Percentiles rank a stretch among this genome's conserved stretches.
phyloP scores from a whole-genome alignment of 352 stramenopile species.

The Halophytophthora polymorphica region DNA sequence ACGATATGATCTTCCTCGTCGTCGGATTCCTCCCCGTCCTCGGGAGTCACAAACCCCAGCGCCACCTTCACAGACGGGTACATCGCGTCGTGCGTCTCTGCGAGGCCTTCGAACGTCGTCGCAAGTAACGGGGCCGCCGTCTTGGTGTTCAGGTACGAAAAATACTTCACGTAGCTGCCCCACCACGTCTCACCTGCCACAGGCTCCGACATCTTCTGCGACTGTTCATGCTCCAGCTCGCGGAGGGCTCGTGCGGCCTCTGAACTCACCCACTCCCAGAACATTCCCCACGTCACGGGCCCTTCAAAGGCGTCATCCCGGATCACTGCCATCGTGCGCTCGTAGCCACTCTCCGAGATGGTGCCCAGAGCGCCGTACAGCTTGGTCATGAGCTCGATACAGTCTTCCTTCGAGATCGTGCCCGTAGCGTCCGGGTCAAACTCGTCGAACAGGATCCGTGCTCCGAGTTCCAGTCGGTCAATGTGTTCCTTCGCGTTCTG shows the following conservation, averaged over 20 bases:
- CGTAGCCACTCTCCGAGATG: conserved; percentile 63
- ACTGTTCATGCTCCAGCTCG: conserved; percentile 58
- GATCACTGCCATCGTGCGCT: conserved; percentile 53
- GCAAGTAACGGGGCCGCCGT: conserved; percentile 4
- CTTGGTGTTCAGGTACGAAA: conserved; percentile 35
- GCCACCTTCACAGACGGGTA: conserved; percentile 21
- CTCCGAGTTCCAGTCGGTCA: conserved; percentile 76
- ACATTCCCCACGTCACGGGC: conserved; percentile 78
- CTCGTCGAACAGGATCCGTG: conserved; percentile 81
- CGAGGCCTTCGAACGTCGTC: conserved; percentile 8
- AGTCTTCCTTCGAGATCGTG: conserved; percentile 68
- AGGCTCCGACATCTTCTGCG: conserved; percentile 36
- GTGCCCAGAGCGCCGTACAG: conserved; percentile 69
- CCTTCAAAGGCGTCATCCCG: conserved; percentile 59
- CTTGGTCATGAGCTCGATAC: conserved; percentile 72
- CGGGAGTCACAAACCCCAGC: conserved; percentile 3
- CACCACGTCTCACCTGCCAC: conserved; percentile 61
- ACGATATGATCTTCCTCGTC: conserved; percentile 14
- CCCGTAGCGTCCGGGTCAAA: conserved; percentile 63
- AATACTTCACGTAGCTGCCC: conserved; percentile 54
- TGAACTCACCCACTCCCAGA: conserved; percentile 85
- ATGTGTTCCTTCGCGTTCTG: conserved; percentile 83
- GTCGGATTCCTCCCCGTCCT: conserved; percentile 5
- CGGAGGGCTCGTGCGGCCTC: conserved; percentile 68
- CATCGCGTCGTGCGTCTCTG: conserved; percentile 22